Percentiles rank a stretch among this genome's conserved stretches.
Conservation (phyloP, 2,329 filamentous ascomycete species). For the Fusarium beomiforme region DNA sequence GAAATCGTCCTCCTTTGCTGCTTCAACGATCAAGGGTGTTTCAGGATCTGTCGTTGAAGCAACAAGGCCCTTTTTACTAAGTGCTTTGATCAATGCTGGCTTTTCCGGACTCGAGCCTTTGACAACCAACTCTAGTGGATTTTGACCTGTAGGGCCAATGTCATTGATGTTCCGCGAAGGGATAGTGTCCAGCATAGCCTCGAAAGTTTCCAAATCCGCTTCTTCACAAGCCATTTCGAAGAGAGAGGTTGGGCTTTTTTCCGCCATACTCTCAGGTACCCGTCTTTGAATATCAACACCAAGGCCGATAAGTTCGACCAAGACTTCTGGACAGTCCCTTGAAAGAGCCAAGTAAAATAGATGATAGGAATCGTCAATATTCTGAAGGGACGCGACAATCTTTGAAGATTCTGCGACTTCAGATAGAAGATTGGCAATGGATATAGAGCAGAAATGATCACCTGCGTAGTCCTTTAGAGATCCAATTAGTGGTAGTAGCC, state of each 20-base stretch:
- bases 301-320: neutral
- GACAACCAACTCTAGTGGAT: neutral
- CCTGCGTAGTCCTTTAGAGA: rapidly evolving
- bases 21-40: neutral
- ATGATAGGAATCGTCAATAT: neutral
- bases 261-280: neutral
- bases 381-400: rapidly evolving
- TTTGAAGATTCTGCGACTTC: neutral
- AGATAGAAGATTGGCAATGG: neutral
- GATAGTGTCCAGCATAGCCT: neutral
- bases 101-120: neutral
- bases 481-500: neutral
- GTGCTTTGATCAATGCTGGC: neutral
- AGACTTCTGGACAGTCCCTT: rapidly evolving
- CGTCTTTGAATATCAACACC: neutral
- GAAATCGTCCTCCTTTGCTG: neutral
- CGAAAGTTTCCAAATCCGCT: neutral
- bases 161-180: neutral
- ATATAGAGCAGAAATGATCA: neutral
- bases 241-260: neutral
- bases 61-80: neutral
- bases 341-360: neutral
- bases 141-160: neutral
- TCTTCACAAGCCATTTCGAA: neutral
- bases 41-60: rapidly evolving